Conservation (phyloP, 2,329 filamentous ascomycete species). For the Fusarium sororula region DNA sequence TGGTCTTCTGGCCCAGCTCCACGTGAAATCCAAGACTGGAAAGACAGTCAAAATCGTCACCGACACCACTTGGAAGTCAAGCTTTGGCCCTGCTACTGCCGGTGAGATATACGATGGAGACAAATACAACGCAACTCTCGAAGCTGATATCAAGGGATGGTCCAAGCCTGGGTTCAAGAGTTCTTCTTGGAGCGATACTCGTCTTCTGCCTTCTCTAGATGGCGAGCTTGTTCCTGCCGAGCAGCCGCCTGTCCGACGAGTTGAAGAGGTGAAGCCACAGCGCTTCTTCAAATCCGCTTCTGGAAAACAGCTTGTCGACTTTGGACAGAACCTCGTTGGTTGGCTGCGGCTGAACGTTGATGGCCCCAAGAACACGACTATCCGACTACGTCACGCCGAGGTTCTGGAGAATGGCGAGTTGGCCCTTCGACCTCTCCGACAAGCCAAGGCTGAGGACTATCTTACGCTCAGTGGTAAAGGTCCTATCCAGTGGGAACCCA, state of each 20-base stretch:
- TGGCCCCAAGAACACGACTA: conserved; percentile 50
- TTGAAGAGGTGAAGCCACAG: conserved; percentile 44
- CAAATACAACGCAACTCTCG: conserved; percentile 55
- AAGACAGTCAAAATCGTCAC: conserved; percentile 43
- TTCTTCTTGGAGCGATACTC: conserved; percentile 49
- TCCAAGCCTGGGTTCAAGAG: conserved; percentile 46
- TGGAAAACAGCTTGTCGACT: conserved; percentile 60
- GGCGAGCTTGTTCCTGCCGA: conserved; percentile 46
- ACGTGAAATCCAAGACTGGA: conserved; percentile 47
- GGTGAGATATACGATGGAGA: conserved; percentile 63
- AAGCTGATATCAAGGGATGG: conserved; percentile 41
- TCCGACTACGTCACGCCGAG: conserved; percentile 62
- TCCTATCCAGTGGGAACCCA: conserved; percentile 39
- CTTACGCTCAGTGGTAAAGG: background rate
- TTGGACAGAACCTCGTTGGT: conserved; percentile 68
- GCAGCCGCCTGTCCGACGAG: conserved; percentile 52
- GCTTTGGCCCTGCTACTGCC: conserved; percentile 42
- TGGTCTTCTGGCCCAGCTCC: conserved; percentile 49
- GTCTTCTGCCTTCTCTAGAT: background rate
- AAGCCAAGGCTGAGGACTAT: conserved; percentile 53
- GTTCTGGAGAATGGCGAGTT: conserved; percentile 62
- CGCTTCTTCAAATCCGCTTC: conserved; percentile 49
- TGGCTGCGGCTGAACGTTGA: conserved; percentile 52
- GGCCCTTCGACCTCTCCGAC: conserved; percentile 50
- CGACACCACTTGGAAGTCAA: conserved; percentile 50